Evolutionary conservation across 2,329 filamentous ascomycete genomes (phyloP).

Genomic region (Botrytis fabae): DNA sequence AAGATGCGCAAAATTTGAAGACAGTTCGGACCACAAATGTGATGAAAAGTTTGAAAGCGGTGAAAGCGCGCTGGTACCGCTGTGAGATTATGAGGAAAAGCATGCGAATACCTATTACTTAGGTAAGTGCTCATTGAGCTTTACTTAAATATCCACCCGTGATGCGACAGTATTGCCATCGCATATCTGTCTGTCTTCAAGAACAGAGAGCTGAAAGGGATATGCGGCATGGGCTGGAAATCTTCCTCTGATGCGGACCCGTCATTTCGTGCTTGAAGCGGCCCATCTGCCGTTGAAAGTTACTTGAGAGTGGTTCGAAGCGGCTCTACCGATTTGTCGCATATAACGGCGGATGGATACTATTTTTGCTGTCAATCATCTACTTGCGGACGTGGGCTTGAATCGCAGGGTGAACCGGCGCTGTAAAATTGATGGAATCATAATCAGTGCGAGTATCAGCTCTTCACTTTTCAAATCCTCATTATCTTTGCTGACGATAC

Average conservation of each 20-base stretch:
- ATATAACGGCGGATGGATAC: not conserved
- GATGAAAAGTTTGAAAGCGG: not conserved
- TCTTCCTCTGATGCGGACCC: not conserved
- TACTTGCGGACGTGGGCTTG: not conserved
- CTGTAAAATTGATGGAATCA: not conserved
- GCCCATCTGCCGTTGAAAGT: not conserved
- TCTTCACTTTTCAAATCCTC: not conserved
- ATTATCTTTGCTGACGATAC: not conserved
- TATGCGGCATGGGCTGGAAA: not conserved
- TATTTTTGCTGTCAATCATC: not conserved
- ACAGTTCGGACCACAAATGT: not conserved
- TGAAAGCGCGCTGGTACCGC: not conserved
- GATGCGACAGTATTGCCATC: not conserved
- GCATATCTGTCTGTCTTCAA: not conserved
- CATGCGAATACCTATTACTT: not conserved
- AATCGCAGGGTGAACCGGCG: not conserved
- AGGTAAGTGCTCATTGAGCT: not conserved
- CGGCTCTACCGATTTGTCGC: not conserved
- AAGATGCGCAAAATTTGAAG: constrained; percentile 1
- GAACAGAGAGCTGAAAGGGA: not conserved
- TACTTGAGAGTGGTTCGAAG: not conserved
- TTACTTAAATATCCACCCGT: too few relatives aligned
- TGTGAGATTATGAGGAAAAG: not conserved
- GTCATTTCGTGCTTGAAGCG: not conserved
- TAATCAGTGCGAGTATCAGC: not conserved